These are phyloP conservation scores for Hypoxylon sp. DNA, from an alignment of 2,329 filamentous ascomycete genomes.

Conservation along the genomic window DNA sequence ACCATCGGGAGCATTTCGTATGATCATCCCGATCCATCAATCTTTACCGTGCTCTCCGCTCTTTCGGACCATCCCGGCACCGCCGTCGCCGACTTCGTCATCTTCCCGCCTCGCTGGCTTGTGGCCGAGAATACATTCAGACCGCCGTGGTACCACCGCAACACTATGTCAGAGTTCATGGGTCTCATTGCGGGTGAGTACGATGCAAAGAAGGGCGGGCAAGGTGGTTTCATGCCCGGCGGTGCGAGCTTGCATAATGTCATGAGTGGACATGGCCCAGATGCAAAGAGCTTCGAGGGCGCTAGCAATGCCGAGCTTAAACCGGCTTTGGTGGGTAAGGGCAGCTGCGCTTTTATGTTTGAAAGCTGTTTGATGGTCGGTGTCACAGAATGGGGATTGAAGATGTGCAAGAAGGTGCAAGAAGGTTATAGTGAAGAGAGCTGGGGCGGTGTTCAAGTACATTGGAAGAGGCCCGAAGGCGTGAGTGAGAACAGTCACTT, in stretches of 20 bases:
- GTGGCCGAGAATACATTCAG: slow-evolving; percentile 68
- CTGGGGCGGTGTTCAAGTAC: slow-evolving; percentile 74
- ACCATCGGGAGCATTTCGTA: slow-evolving; percentile 72
- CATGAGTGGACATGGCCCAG: slow-evolving; percentile 66
- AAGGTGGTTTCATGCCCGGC: slow-evolving; percentile 57
- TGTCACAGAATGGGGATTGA: slow-evolving; percentile 74
- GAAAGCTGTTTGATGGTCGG: slow-evolving; percentile 75
- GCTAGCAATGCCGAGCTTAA: slow-evolving; percentile 70
- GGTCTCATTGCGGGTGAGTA: slow-evolving; percentile 58
- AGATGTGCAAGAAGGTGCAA: slow-evolving; percentile 66
- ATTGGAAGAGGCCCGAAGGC: slow-evolving; percentile 61
- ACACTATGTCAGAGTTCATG: slow-evolving; percentile 64
- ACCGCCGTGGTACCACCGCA: slow-evolving; percentile 69
- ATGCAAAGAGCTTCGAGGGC: slow-evolving; percentile 59
- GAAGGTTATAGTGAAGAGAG: slow-evolving; percentile 81
- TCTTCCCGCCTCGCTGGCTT: slow-evolving; percentile 70
- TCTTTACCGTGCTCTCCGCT: slow-evolving; percentile 70
- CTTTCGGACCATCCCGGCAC: slow-evolving; percentile 60
- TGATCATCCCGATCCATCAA: slow-evolving; percentile 74
- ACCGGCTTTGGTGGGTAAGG: slow-evolving; percentile 65
- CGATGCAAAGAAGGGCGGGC: slow-evolving; percentile 60
- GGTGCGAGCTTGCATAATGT: slow-evolving; percentile 65
- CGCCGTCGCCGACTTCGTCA: slow-evolving; percentile 68
- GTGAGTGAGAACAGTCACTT: slow-evolving; percentile 40
- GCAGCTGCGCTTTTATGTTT: slow-evolving; percentile 74